phyloP scores from a whole-genome alignment of 1,139 yeast species.

The Chernovozyma sophiae-reginae region DNA sequence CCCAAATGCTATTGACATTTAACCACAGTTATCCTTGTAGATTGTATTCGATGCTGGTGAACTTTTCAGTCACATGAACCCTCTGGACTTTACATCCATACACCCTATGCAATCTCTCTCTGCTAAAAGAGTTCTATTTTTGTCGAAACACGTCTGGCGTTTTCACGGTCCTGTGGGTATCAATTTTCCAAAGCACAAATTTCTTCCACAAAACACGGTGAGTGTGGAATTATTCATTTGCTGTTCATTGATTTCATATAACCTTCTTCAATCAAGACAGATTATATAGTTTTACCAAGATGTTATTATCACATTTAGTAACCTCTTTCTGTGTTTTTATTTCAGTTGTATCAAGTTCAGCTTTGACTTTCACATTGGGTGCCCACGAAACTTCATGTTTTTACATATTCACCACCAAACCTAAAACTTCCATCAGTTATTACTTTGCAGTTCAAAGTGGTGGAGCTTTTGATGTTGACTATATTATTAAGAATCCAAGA shows the following conservation, averaged over 20 bases:
- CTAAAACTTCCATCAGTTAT: constrained; percentile 65
- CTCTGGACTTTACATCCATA: too few relatives aligned
- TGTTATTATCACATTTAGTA: constrained; percentile 2
- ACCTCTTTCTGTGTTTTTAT: constrained; percentile 1
- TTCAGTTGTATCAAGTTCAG: constrained; percentile 26
- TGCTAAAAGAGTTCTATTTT: too few relatives aligned
- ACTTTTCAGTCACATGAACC: too few relatives aligned
- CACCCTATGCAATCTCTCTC: neutral
- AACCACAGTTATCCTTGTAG: too few relatives aligned
- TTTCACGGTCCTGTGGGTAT: too few relatives aligned
- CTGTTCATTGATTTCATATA: neutral
- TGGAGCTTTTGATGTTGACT: constrained; percentile 82
- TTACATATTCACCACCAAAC: constrained; percentile 66
- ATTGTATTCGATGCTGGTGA: too few relatives aligned
- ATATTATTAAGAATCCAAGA: constrained; percentile 66
- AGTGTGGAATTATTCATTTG: too few relatives aligned
- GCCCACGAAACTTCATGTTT: constrained; percentile 78
- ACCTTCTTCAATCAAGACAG: too few relatives aligned
- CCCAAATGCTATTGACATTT: too few relatives aligned
- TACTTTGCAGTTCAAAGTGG: constrained; percentile 94
- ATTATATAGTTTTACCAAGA: neutral
- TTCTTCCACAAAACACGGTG: too few relatives aligned
- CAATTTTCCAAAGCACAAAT: too few relatives aligned
- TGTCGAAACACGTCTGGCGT: neutral
- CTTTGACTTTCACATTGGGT: constrained; percentile 73